Evolutionary conservation across 352 stramenopile genomes (phyloP), one percentile per base, ranked within the genome.

Genomic region (Phytophthora sojae): DNA sequence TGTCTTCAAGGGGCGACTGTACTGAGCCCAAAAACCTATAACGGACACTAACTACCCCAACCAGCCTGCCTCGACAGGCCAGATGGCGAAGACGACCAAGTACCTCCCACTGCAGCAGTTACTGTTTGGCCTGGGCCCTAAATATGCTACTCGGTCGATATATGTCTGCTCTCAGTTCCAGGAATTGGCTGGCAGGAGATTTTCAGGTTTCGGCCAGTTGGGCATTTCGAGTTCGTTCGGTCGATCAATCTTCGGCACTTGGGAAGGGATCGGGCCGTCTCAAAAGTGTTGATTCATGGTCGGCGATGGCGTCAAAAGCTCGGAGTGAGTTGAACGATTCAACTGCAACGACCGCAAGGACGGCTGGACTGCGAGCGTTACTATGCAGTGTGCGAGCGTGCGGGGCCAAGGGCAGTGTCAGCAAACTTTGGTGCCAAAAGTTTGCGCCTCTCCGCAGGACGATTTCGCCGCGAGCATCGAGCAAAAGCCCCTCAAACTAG

Each of bases 231-330:
- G 35, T 14, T 42, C 39, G 39, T 7, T 32, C 39, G 39, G 1
- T 21, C 21, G 21, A 21, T 21, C 21, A 21, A 49, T 11, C 39
- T 49, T 49, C 39, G 39, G 15, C 14, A 21, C 39, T 49, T 49
- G 39, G 39, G 39, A 49, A 49, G 2, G 15, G 39, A 19, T 26
- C 15, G 6, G 30, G 42, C 61, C 61, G 39, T 21, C 52, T 69
- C 59, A 65, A 32, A 37, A 25, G 25, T 60, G 60, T 66, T 66
- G 47, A 58, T 66, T 66, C 60, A 52, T 65, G n/a, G 11, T 51
- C 12, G 17, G 56, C 9, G 23, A 54, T 54, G 14, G 26, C 26
- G n/a, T 26, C 39, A 49, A 49, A 21, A 49, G 39, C 39, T 8
- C 35, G 35, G 9, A 17, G 9, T 1, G 35, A 44, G 35, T 17